Base-by-base conservation (phyloP, 305 asterid genomes). In the Plantago rigida region DNA sequence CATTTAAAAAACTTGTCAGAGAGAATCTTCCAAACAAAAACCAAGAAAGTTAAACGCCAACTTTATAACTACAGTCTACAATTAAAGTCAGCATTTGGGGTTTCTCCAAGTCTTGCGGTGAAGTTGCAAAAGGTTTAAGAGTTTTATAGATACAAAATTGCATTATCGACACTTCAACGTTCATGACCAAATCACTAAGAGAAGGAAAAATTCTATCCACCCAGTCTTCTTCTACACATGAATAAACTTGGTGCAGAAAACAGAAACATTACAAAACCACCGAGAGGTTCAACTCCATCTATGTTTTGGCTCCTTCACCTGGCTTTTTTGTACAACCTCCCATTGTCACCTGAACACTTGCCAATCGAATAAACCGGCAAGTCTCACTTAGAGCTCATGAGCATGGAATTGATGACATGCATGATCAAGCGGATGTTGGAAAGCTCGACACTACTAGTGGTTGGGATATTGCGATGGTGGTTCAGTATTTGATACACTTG, bases 351-450 rank as follows among this genome's bases (percentile, higher is more conserved):
- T 36, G 9, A 48, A 48, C 6, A 15, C 53, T 48, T 3, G 53
- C 14, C 9, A 48, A 15, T 48, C 22, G 26, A 48, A 48, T 13
- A 9, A 24, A 26, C 13, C 42, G 47, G 50, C 48, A 10, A 47
- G 56, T 42, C 71, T 86, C 83, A 84, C 74, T 84, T 87, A 57
- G 79, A 62, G 71, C 67, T 72, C 94, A 84, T 79, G 51, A 87
- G 80, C 90, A 87, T 84, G 44, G 97, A 90, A 75, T 90, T 82
- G 75, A 90, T 75, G 70, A 85, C 93, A 41, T 87, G 94, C 89
- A 83, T 71, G 74, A 90, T 76, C 64, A 87, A 66, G 4, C 96
- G 95, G 69, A 87, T 81, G 72, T 42, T 84, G 58, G 95, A 77
- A n/a, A 83, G 75, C 42, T 89, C 97, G 0, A 77, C 15, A 11